Conservation (phyloP, 2,329 filamentous ascomycete species). For the Hawksworthiomyces lignivorus region DNA sequence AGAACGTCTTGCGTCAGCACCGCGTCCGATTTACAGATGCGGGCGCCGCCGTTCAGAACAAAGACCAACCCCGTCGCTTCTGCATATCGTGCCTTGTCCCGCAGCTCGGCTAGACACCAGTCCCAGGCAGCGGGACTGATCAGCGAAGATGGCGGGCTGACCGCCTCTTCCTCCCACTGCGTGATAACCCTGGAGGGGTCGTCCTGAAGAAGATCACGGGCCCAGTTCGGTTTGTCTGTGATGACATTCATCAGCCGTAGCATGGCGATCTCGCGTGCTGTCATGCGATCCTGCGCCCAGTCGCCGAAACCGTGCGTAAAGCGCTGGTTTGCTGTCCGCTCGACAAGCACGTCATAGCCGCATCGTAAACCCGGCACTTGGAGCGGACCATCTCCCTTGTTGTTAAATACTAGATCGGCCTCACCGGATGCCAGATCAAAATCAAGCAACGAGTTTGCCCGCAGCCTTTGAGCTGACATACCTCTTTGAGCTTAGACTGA, state of each 20-base stretch:
- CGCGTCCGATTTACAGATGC: too few species aligned
- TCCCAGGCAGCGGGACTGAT: neutral
- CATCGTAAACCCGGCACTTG: constrained; percentile 5
- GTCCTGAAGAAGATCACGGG: constrained; percentile 24
- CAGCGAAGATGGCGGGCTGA: neutral
- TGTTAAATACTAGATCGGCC: neutral
- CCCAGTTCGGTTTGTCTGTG: constrained; percentile 29
- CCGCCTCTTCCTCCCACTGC: constrained; percentile 25
- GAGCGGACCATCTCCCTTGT: constrained; percentile 1
- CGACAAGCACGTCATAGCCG: neutral
- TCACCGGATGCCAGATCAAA: too few species aligned
- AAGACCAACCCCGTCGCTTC: too few species aligned
- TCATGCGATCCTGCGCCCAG: neutral
- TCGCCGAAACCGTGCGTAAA: constrained; percentile 1
- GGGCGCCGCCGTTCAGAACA: too few species aligned
- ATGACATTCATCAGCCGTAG: constrained; percentile 25
- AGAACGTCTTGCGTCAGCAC: too few species aligned
- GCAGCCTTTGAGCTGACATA: too few species aligned
- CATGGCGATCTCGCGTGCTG: constrained; percentile 26
- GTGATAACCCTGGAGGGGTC: constrained; percentile 21
- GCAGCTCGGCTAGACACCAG: constrained; percentile 32
- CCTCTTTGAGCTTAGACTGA: too few species aligned
- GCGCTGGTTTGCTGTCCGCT: neutral
- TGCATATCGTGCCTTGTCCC: too few species aligned
- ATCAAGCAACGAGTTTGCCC: too few species aligned